These are phyloP conservation scores for Globomyces sp. DNA, from an alignment of 371 early-diverging fungal genomes.

Conservation along the genomic window DNA sequence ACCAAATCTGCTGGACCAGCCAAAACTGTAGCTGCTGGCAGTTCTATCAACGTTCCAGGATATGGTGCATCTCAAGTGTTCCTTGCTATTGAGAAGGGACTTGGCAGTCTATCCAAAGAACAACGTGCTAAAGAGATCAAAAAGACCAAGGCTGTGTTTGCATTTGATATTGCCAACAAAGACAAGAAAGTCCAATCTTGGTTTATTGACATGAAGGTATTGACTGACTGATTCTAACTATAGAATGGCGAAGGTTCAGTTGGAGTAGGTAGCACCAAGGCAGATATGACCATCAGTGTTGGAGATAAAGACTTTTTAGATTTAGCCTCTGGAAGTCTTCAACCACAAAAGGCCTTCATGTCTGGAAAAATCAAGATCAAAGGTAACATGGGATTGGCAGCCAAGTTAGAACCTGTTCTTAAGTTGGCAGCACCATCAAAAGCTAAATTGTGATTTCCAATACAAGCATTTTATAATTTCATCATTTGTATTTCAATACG, in stretches of 20 bases:
- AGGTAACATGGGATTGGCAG: constrained; percentile 48
- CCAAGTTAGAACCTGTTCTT: constrained; percentile 31
- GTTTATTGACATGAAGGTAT: constrained; percentile 41
- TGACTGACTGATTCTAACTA: constrained; percentile 2
- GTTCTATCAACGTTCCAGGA: constrained; percentile 30
- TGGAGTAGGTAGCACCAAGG: constrained; percentile 51
- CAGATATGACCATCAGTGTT: constrained; percentile 52
- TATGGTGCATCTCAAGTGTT: constrained; percentile 41
- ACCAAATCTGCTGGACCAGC: constrained; percentile 22
- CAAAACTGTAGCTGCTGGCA: constrained; percentile 9
- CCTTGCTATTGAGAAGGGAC: constrained; percentile 23
- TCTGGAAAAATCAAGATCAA: constrained; percentile 48
- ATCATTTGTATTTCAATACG: too few species aligned
- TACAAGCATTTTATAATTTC: too few species aligned
- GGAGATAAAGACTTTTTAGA: constrained; percentile 41
- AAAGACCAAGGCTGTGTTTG: constrained; percentile 40
- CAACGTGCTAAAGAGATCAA: constrained; percentile 25
- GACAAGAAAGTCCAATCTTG: constrained; percentile 25
- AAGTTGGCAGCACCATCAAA: constrained; percentile 21
- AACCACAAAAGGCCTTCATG: constrained; percentile 53
- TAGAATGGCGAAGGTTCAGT: constrained; percentile 35
- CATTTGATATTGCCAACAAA: constrained; percentile 38
- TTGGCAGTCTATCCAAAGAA: constrained; percentile 25
- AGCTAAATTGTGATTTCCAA: too few species aligned
- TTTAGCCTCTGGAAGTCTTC: constrained; percentile 38